A percentile compares a stretch with the other conserved stretches of the same genome.
Evolutionary conservation across 768 basidiomycete genomes (phyloP).

Genomic region (Amanita subjunquillea): DNA sequence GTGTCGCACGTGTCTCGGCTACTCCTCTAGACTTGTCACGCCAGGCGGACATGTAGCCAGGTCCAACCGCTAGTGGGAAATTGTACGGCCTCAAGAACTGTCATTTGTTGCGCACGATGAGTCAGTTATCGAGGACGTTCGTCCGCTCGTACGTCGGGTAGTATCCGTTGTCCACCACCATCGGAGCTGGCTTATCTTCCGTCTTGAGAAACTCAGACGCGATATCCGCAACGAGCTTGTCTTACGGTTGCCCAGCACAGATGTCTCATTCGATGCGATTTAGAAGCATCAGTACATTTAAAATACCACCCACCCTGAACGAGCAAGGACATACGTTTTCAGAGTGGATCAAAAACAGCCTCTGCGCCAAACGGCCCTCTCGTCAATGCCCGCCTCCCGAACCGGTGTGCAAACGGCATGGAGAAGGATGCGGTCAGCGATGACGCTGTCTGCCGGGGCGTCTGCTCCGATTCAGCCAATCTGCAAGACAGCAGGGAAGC

Average conservation of each 20-base stretch:
- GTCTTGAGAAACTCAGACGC: conserved; percentile 44
- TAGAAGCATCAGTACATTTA: conserved; percentile 14
- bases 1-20: conserved; percentile 22
- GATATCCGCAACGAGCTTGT: conserved; percentile 48
- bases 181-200: conserved; percentile 27
- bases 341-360: conserved; percentile 64
- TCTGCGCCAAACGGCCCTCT: conserved; percentile 65
- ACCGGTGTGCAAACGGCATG: conserved; percentile 69
- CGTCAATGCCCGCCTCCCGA: conserved; percentile 28
- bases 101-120: conserved; percentile 2
- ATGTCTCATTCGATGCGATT: conserved; percentile 62
- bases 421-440: conserved; percentile 62
- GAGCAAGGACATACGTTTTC: conserved; percentile 23
- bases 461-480: conserved; percentile 77
- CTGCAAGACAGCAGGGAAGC: conserved; percentile 20
- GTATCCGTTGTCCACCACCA: conserved; percentile 76
- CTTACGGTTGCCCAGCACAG: conserved; percentile 76
- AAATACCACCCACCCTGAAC: too few species aligned
- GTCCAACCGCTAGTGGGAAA: conserved; percentile 48
- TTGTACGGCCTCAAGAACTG: conserved; percentile 84
- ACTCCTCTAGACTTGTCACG: conserved; percentile 39
- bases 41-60: conserved; percentile 42
- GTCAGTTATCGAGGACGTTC: neutral
- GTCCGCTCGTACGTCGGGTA: conserved; percentile 43
- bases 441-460: conserved; percentile 85